These are phyloP conservation scores for Leccinum olivaceopallidum DNA, from an alignment of 768 basidiomycete species.

Conservation along the genomic window DNA sequence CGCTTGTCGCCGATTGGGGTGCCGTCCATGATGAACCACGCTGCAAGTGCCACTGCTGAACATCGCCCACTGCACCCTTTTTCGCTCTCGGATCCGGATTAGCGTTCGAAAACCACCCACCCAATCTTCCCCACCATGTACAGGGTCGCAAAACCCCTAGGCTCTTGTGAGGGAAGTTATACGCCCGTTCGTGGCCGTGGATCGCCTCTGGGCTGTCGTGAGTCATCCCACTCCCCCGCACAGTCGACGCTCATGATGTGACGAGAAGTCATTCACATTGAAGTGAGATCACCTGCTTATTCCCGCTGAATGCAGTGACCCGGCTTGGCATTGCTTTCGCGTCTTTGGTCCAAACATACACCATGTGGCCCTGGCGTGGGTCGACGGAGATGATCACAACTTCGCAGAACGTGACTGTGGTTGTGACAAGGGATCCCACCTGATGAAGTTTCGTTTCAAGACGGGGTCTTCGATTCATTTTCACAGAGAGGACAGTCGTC, in stretches of 20 bases:
- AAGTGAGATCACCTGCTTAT: conserved; percentile 22
- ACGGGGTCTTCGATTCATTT: neutral
- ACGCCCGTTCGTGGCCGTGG: neutral
- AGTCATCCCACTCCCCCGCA: conserved; percentile 10
- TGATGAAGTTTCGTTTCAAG: neutral
- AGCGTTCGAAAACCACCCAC: neutral
- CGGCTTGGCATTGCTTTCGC: conserved; percentile 6
- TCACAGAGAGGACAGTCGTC: neutral
- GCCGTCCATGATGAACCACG: conserved; percentile 9
- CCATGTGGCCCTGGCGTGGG: conserved; percentile 2
- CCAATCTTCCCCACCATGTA: neutral
- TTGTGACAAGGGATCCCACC: conserved; percentile 7
- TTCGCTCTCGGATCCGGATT: conserved; percentile 1
- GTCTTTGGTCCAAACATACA: neutral
- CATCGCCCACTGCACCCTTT: neutral
- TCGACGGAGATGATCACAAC: conserved; percentile 28
- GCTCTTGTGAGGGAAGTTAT: neutral
- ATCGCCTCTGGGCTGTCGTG: neutral
- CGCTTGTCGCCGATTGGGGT: conserved; percentile 7
- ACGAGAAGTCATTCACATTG: conserved; percentile 13
- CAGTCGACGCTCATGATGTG: conserved; percentile 18
- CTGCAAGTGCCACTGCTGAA: conserved; percentile 4
- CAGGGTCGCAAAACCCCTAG: neutral
- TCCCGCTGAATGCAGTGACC: conserved; percentile 17
- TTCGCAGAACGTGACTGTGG: conserved; percentile 3